Evolutionary conservation across 169 alveolate species (phyloP), one percentile per base, ranked within the genome.

Genomic region (Fabrea salina): DNA sequence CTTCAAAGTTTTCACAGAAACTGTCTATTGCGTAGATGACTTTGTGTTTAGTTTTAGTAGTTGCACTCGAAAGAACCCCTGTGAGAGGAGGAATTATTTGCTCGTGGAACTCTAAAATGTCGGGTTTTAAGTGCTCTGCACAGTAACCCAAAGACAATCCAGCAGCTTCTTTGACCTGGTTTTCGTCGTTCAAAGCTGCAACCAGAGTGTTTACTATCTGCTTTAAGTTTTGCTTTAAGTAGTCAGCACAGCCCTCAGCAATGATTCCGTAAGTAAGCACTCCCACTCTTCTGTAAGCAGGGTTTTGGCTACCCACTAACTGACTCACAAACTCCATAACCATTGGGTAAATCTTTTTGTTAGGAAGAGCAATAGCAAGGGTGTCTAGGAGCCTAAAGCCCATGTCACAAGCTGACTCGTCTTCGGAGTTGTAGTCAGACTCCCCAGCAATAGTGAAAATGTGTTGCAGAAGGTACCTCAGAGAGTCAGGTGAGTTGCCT

Each of bases 231-330:
- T 67, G 56, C 4, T 67, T 67, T n/a, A 67, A 16, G 4, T 41
- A 67, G 2, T 67, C 78, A 37, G 78, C 61, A 30, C 78, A 67
- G 0, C 78, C 78, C 44, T 67, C 56, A 0, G 61, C 78, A 67
- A 44, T 41, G 30, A 67, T 41, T n/a, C 61, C 78, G 19, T 41
- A 6, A n/a, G 78, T 35, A 13, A 67, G 7, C 0, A 67, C 41
- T n/a, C 78, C 78, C 7, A 19, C 30, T 44, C 27, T 67, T 19
- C 59, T 37, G 40, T n/a, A 11, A 11, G 13, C 22, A 43, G 56
- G 44, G 11, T 37, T 8, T 19, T 32, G 35, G 37, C 27, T 37
- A 7, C 16, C 7, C 19, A 16, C 44, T 16, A 37, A 32, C 8
- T 37, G 39, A 11, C 13, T 7, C 22, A 59, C 30, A 19, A 37